Base-by-base conservation (phyloP, 2,329 filamentous ascomycete genomes). In the Arthrobotrys sinensis region DNA sequence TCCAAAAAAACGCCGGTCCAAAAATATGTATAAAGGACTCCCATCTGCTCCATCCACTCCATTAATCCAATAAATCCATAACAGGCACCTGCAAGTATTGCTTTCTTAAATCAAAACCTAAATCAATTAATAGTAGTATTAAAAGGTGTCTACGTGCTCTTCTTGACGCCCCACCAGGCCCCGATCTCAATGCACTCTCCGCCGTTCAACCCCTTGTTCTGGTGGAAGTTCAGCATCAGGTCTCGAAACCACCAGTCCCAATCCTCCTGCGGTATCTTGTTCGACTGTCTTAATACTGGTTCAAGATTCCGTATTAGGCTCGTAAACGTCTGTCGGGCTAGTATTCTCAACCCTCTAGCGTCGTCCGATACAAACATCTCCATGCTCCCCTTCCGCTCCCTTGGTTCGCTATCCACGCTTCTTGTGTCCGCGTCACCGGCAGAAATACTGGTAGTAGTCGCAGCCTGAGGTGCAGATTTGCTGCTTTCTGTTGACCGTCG, bases 241-340 rank as follows among this genome's bases (percentile, higher is more conserved):
- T 91, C 93, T 46, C 91, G 90, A 85, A 92, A 90, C 94, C 94
- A 97, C 48, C 90, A 87, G 83, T 96, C 92, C 94, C 94, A 97
- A 85, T 97, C 94, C 81, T 97, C 93, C 82, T 92, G 90, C 82
- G 91, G 93, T 86, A 97, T 97, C 12, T 91, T 92, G 82, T 92
- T 96, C 53, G 90, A 90, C 82, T 97, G 92, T 81, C 92, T 89
- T 81, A 97, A 86, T 75, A 96, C 85, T 4, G 93, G 93, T 84
- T 97, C 94, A 82, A 97, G 86, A 80, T 91, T 91, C 83, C 91
- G 89, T 71, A 91, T 81, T 48, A 82, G 64, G 46, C 80, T 80
- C 11, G 80, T 80, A 32, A 83, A 82, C 6, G 71, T 80, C 48
- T 83, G 77, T 32, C 80, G 80, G n/a, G 81, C 80, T 14, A 82